Conservation (phyloP, 148 eudicot genomes). For the Cornus florida region DNA sequence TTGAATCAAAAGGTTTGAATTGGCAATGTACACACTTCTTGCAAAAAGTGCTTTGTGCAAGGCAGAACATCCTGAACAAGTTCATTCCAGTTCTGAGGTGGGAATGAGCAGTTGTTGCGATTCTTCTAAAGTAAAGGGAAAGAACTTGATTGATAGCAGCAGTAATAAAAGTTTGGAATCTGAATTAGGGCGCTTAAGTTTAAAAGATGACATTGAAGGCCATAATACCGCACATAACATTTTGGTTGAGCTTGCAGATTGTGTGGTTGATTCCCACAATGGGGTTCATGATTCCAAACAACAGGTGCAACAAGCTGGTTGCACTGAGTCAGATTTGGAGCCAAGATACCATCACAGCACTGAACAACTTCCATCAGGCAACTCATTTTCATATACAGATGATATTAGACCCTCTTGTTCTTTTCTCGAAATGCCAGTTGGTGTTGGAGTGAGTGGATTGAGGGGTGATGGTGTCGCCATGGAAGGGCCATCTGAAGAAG, state of each 20-base stretch:
- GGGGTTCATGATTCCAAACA: constrained; percentile 25
- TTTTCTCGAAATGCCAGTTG: constrained; percentile 50
- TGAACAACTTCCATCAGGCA: constrained; percentile 44
- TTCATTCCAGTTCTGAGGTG: constrained; percentile 35
- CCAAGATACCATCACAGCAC: constrained; percentile 37
- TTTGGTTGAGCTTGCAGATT: constrained; percentile 36
- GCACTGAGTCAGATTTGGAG: constrained; percentile 43
- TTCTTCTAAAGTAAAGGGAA: constrained; percentile 44
- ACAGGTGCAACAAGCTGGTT: constrained; percentile 47
- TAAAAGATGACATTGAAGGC: constrained; percentile 32
- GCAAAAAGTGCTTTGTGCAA: constrained; percentile 56
- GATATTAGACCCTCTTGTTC: constrained; percentile 50
- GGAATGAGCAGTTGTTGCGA: constrained; percentile 33
- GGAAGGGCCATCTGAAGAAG: constrained; percentile 97
- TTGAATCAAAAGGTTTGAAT: constrained; percentile 67
- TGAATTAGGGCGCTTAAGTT: constrained; percentile 44
- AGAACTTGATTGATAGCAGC: constrained; percentile 39
- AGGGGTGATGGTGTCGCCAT: constrained; percentile 45
- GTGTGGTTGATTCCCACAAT: constrained; percentile 37
- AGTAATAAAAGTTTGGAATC: constrained; percentile 41
- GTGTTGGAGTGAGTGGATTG: constrained; percentile 37
- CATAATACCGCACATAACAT: constrained; percentile 27
- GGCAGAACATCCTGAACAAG: constrained; percentile 50
- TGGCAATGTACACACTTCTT: constrained; percentile 75
- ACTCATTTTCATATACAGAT: constrained; percentile 47